Evolutionary conservation across 495 filamentous ascomycete genomes (phyloP).

Genomic region (Talaromyces borbonicus): DNA sequence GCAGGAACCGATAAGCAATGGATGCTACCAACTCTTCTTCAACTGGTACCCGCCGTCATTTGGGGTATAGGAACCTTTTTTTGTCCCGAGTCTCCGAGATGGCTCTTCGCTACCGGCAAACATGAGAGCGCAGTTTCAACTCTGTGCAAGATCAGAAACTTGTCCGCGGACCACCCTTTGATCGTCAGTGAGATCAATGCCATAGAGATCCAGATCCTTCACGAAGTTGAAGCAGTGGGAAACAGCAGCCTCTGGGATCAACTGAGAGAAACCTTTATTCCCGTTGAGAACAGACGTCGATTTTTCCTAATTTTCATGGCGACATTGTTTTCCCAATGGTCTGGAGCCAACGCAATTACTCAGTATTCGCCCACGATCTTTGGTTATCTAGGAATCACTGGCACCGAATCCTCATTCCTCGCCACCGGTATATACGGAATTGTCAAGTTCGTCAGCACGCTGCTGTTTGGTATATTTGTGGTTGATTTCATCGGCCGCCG

Average conservation of each 20-base stretch:
- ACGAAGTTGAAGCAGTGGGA: slow-evolving; percentile 45
- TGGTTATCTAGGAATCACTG: slow-evolving; percentile 22
- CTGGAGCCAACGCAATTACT: slow-evolving; percentile 20
- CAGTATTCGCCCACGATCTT: slow-evolving; percentile 21
- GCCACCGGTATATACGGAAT: slow-evolving; percentile 33
- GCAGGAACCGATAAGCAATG: slow-evolving; percentile 39
- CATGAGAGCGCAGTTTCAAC: slow-evolving; percentile 48
- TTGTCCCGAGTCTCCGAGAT: slow-evolving; percentile 56
- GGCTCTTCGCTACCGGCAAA: slow-evolving; percentile 49
- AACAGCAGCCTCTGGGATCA: slow-evolving; percentile 46
- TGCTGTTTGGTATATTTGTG: slow-evolving; percentile 50
- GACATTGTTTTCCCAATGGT: slow-evolving; percentile 20
- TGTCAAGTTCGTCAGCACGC: slow-evolving; percentile 40
- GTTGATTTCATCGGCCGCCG: slow-evolving; percentile 56
- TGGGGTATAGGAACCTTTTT: slow-evolving; percentile 43
- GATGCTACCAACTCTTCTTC: slow-evolving; percentile 52
- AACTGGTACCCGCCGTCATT: slow-evolving; percentile 48
- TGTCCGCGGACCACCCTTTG: slow-evolving; percentile 44
- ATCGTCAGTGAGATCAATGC: slow-evolving; percentile 50
- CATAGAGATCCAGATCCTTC: slow-evolving; percentile 48
- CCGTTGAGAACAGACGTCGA: slow-evolving; percentile 48
- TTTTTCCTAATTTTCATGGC: slow-evolving; percentile 30
- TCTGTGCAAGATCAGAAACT: slow-evolving; percentile 38
- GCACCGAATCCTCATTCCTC: slow-evolving; percentile 26
- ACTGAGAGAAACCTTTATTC: slow-evolving; percentile 54